Percentiles rank a stretch among this genome's conserved stretches.
Evolutionary conservation across 257 asterid genomes (phyloP).

Genomic region (Rauvolfia tetraphylla): DNA sequence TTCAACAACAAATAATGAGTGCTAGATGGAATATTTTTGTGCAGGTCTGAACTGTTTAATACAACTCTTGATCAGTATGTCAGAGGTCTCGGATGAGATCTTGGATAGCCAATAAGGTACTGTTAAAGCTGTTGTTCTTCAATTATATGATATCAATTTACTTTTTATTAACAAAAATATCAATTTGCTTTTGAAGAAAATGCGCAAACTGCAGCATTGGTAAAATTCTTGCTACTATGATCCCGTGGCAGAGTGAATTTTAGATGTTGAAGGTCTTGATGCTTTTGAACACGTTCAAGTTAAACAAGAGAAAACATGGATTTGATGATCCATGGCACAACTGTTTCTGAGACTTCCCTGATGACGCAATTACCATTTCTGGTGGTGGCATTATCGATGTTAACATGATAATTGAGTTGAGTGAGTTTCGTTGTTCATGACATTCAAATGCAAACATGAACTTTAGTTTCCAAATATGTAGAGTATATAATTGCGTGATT

Average conservation of each 20-base stretch:
- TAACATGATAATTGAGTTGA: no score
- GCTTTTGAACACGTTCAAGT: no score
- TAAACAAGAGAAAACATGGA: not conserved
- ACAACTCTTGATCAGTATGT: constrained; percentile 80
- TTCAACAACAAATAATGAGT: not conserved
- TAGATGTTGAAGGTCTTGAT: not conserved
- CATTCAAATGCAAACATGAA: no score
- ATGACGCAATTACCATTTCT: not conserved
- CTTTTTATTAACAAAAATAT: not conserved
- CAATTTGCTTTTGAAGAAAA: not conserved
- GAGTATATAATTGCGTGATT: no score
- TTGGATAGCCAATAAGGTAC: not conserved
- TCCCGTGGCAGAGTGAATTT: not conserved
- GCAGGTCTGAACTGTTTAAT: constrained; percentile 76
- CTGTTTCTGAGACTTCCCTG: not conserved
- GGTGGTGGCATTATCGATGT: not conserved
- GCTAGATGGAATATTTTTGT: constrained; percentile 9
- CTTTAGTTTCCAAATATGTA: no score
- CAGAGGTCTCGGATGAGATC: constrained; percentile 64
- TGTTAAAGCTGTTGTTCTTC: not conserved
- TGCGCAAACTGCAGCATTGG: not conserved
- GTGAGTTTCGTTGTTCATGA: no score
- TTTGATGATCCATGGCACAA: not conserved
- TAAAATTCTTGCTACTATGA: not conserved
- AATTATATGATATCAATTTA: not conserved